phyloP scores from a whole-genome alignment of 139 green algal genomes.

The Haematococcus lacustris region DNA sequence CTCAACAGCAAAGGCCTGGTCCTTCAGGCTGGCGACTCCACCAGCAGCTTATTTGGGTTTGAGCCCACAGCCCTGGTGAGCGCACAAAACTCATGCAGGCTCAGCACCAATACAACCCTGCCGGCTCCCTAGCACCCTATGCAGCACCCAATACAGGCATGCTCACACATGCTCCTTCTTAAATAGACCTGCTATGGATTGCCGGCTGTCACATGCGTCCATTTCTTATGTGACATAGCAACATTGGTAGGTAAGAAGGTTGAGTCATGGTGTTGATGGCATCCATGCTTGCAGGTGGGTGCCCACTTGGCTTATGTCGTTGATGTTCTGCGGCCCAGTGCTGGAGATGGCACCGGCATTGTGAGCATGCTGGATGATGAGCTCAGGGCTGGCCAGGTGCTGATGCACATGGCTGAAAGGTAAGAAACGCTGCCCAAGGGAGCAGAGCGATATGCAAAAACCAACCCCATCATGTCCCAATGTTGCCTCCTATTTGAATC shows the following conservation, averaged over 20 bases:
- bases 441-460: neutral
- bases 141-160: no score
- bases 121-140: no score
- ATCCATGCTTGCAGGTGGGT: neutral
- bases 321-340: neutral
- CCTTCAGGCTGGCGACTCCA: neutral
- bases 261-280: neutral
- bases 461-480: neutral
- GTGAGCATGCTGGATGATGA: neutral
- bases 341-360: neutral
- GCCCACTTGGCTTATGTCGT: neutral
- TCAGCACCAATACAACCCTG: no score
- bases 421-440: neutral
- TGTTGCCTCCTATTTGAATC: neutral
- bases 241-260: no score
- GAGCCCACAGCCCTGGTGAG: conserved; percentile 1
- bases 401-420: neutral
- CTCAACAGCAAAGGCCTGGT: neutral
- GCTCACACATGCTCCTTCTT: no score
- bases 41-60: conserved; percentile 3
- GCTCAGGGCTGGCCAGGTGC: neutral
- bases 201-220: no score
- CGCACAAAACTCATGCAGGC: no score
- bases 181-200: no score
- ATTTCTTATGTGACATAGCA: no score